These are phyloP conservation scores for Cytauxzoon felis DNA, from an alignment of 169 alveolate species.

Conservation along the genomic window DNA sequence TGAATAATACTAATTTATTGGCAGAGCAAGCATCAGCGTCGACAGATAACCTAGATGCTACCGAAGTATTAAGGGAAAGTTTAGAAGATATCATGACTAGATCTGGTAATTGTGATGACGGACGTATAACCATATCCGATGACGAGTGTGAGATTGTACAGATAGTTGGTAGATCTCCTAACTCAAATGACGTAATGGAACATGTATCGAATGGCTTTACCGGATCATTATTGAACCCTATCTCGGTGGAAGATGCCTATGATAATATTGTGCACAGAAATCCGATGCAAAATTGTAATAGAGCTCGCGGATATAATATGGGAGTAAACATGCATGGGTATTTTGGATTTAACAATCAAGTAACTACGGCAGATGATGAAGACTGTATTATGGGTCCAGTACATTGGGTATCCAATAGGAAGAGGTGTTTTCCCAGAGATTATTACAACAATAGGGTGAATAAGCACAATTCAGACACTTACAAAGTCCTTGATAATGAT, in stretches of 20 bases:
- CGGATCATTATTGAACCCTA: constrained; percentile 8
- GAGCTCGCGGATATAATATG: not conserved
- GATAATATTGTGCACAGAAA: not conserved
- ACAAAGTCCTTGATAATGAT: constrained; percentile 28
- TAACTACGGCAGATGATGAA: constrained; percentile 17
- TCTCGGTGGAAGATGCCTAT: constrained; percentile 8
- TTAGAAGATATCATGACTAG: no score
- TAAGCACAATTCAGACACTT: constrained; percentile 24
- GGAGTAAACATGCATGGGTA: not conserved
- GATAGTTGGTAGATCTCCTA: not conserved
- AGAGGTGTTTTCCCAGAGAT: constrained; percentile 9
- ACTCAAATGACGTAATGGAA: no score
- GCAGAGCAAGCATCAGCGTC: no score
- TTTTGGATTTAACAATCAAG: not conserved
- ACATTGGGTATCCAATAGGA: constrained; percentile 30
- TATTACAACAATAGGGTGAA: constrained; percentile 7
- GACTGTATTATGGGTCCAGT: constrained; percentile 53
- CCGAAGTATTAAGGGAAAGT: no score
- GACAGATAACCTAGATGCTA: no score
- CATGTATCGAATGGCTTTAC: not conserved
- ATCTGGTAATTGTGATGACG: not conserved
- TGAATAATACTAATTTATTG: not conserved
- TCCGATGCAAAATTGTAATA: not conserved
- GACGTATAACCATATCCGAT: not conserved
- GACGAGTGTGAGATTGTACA: constrained; percentile 22